A percentile compares a stretch with the other conserved stretches of the same genome.
Evolutionary conservation across 345 rosid genomes (phyloP).

Genomic region (Sisymbrium irio): DNA sequence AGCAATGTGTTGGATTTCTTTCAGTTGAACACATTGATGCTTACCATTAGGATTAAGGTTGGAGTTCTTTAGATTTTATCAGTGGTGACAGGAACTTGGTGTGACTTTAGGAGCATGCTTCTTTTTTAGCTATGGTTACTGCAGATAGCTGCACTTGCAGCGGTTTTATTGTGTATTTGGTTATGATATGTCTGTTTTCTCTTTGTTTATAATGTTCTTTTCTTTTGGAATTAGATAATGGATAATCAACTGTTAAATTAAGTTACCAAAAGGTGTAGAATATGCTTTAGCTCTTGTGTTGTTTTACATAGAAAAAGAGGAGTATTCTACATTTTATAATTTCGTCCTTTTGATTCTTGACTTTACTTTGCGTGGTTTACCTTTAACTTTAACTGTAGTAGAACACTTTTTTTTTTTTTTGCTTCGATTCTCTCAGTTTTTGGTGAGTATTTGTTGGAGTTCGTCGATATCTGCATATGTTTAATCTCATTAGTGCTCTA

Average conservation of each 20-base stretch:
- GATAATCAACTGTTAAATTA: background rate
- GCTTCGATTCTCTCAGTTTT: background rate
- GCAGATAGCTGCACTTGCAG: background rate
- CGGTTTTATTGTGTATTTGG: background rate
- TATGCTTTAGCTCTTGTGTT: background rate
- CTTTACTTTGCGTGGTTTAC: background rate
- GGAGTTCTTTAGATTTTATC: too few relatives aligned
- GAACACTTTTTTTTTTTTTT: background rate
- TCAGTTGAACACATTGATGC: too few relatives aligned
- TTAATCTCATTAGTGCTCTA: background rate
- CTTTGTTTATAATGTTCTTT: background rate
- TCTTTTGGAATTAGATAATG: background rate
- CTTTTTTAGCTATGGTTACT: background rate
- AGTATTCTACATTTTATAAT: background rate
- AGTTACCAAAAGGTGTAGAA: background rate
- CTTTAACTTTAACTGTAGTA: background rate
- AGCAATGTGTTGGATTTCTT: background rate
- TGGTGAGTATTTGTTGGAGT: background rate
- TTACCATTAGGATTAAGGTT: too few relatives aligned
- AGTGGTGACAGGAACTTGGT: too few relatives aligned
- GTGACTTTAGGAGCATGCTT: conserved; percentile 9
- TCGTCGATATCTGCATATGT: background rate
- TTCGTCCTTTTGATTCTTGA: background rate
- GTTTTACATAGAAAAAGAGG: background rate
- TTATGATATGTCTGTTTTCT: background rate